Percentiles rank a stretch among this genome's conserved stretches.
Conservation (phyloP, 257 asterid species). For the Paulownia fortunei region DNA sequence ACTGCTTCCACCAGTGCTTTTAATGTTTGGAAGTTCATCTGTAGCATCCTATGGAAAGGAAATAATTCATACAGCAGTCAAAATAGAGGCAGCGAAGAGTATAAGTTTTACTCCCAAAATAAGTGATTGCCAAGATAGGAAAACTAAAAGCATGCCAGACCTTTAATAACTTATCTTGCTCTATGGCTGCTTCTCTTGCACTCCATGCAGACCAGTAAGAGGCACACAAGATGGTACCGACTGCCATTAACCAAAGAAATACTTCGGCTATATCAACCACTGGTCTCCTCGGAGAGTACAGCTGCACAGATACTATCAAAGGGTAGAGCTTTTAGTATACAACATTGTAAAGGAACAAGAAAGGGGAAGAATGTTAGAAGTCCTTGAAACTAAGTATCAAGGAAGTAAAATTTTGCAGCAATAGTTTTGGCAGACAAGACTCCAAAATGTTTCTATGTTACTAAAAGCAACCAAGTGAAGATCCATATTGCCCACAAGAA, state of each 20-base stretch:
- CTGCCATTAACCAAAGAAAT: slow-evolving; percentile 94
- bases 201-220: slow-evolving; percentile 98
- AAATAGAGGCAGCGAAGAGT: background rate
- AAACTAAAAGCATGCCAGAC: slow-evolving; percentile 38
- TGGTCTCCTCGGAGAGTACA: slow-evolving; percentile 91
- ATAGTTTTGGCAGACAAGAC: background rate
- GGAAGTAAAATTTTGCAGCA: background rate
- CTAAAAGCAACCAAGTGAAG: background rate
- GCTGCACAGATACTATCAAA: slow-evolving; percentile 67
- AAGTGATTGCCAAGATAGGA: slow-evolving; percentile 1
- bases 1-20: slow-evolving; percentile 54
- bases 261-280: slow-evolving; percentile 92
- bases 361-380: background rate
- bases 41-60: slow-evolving; percentile 61
- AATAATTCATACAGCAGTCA: slow-evolving; percentile 18
- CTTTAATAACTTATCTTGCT: slow-evolving; percentile 80
- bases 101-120: background rate
- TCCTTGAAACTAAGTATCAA: too few relatives aligned
- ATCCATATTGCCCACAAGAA: background rate
- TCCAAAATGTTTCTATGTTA: background rate
- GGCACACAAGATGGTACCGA: slow-evolving; percentile 85
- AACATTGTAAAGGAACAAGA: background rate
- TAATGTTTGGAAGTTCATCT: slow-evolving; percentile 58
- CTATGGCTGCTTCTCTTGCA: slow-evolving; percentile 77
- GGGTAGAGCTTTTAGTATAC: slow-evolving; percentile 14